Base-by-base conservation (phyloP, 805 yeast species). In the Maudiozyma pseudohumilis region DNA sequence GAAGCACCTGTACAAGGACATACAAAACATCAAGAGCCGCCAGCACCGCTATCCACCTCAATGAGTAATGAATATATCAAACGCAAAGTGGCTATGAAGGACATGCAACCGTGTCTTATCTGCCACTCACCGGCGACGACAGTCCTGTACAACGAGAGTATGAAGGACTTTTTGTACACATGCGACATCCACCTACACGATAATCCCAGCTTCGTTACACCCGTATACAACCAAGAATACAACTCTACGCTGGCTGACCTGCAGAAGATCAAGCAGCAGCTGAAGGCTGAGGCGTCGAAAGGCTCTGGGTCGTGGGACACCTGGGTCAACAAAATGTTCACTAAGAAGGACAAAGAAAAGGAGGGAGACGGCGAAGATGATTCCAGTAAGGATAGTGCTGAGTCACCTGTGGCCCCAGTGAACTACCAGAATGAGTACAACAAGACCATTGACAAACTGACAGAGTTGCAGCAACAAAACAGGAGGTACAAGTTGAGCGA, bases 131-230 rank as follows among this genome's bases (percentile, higher is more conserved):
- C 56, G 8, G 46, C 59, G 0, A 43, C 50, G 2, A 49, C 55
- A 2, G 61, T 56, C 7, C 41, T 59, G 12, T 53, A 43, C 40
- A 55, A 51, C 29, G 40, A 41, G 18, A 37, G 51, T 4, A 53
- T 52, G 5, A 51, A 47, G 6, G 63, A 59, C 39, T 59, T 59
- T 60, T 48, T 59, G 15, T 56, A 59, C 39, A 45, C 54, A 20
- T 59, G 63, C 39, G 59, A 54, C 30, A 45, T 57, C n/a, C 63
- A 59, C 39, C 35, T 59, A n/a, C 47, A 45, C 13, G 60, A 59
- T 30, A 59, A 59, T 40, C 55, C 60, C 6, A 52, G 48, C 13
- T 56, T 59, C 39, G 60, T 45, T 11, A 43, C 37, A 15, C 61
- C 63, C 1, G n/a, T 47, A 5, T 52, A 56, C 35, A 39, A 40